Percentiles rank a stretch among this genome's conserved stretches.
Evolutionary conservation across 2,329 filamentous ascomycete genomes (phyloP).

Genomic region (Colletotrichum caudatum): DNA sequence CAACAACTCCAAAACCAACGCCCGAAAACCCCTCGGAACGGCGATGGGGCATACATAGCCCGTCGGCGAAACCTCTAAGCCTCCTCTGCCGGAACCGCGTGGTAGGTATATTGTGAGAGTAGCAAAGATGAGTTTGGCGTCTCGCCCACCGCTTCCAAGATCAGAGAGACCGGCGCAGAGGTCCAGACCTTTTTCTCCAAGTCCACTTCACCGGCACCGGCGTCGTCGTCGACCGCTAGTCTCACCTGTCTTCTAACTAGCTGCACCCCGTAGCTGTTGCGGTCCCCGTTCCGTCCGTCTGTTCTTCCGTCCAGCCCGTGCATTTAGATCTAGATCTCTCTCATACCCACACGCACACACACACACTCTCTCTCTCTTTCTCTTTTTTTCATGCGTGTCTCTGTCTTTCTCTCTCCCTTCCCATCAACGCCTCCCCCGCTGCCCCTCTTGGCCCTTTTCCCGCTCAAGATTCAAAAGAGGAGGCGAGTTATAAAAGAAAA

Average conservation of each 20-base stretch:
- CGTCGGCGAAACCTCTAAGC: neutral
- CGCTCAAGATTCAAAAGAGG: neutral
- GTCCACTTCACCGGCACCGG: conserved; percentile 12
- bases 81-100: neutral
- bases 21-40: neutral
- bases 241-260: neutral
- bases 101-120: no score
- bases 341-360: no score
- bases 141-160: neutral
- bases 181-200: neutral
- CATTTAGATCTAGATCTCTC: neutral
- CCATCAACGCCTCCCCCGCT: neutral
- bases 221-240: conserved; percentile 19
- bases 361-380: no score
- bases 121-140: neutral
- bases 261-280: neutral
- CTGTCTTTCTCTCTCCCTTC: neutral
- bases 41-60: neutral
- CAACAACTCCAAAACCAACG: neutral
- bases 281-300: neutral
- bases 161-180: neutral
- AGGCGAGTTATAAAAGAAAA: no score
- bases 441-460: neutral
- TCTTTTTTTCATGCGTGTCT: neutral
- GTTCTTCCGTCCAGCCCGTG: neutral